Percentiles rank a stretch among this genome's conserved stretches.
Evolutionary conservation across 352 stramenopile species (phyloP).

Genomic region (Sclerospora graminicola): DNA sequence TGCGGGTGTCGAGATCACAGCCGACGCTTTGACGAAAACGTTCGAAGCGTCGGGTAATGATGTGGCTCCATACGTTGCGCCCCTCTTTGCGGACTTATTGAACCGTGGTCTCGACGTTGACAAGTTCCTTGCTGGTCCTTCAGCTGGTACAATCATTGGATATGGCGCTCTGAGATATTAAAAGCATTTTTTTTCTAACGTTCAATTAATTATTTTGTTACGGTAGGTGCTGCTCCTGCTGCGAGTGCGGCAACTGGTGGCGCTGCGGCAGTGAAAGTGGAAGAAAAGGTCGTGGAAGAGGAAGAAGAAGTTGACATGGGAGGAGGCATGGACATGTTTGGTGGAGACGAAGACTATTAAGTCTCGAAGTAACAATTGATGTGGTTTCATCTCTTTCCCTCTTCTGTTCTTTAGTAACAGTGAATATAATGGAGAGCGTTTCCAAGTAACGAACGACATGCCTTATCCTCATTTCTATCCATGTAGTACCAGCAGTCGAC

Average conservation of each 20-base stretch:
- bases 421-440: conserved; percentile 78
- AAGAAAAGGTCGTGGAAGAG: conserved; percentile 64
- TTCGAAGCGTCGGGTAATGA: conserved; percentile 72
- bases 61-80: conserved; percentile 65
- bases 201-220: background rate
- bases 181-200: background rate
- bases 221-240: conserved; percentile 44
- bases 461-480: conserved; percentile 36
- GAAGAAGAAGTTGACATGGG: conserved; percentile 83
- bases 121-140: conserved; percentile 83
- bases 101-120: conserved; percentile 72
- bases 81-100: conserved; percentile 80
- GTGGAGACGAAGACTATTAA: conserved; percentile 81
- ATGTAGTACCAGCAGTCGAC: conserved; percentile 65
- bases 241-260: conserved; percentile 34
- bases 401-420: conserved; percentile 26
- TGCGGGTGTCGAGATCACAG: conserved; percentile 60
- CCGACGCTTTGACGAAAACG: conserved; percentile 65
- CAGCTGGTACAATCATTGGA: conserved; percentile 59
- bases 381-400: conserved; percentile 13
- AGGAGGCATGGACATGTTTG: conserved; percentile 84
- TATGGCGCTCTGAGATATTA: too few species aligned
- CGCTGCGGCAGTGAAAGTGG: conserved; percentile 34
- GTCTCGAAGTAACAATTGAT: conserved; percentile 1
- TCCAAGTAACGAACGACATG: too few species aligned